Evolutionary conservation across 768 basidiomycete species (phyloP).

Genomic region (Lactarius sanguifluus): DNA sequence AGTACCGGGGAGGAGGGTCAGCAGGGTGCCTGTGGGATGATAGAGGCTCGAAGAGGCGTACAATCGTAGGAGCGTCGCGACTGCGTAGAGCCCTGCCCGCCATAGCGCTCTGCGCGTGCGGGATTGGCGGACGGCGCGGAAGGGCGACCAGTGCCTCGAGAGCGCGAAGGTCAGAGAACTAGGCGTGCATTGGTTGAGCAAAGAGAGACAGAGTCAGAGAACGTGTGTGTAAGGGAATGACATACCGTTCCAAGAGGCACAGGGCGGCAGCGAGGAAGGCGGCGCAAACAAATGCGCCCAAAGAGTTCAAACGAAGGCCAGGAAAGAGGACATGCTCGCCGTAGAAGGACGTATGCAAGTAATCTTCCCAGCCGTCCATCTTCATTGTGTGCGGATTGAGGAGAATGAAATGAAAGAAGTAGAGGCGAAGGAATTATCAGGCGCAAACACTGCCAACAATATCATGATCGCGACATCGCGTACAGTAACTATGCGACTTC

Average conservation of each 20-base stretch:
- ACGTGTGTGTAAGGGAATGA: neutral
- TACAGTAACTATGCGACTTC: neutral
- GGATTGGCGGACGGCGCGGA: constrained; percentile 39
- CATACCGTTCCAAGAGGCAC: constrained; percentile 60
- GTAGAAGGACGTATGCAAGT: constrained; percentile 43
- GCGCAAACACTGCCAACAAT: neutral
- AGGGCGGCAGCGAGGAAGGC: constrained; percentile 45
- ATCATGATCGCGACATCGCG: neutral
- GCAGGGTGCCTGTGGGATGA: neutral
- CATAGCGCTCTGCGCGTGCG: constrained; percentile 50
- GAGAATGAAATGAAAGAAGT: constrained; percentile 2
- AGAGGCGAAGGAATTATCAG: neutral
- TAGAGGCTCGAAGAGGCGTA: constrained; percentile 37
- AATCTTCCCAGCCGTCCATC: constrained; percentile 51
- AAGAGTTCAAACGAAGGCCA: constrained; percentile 46
- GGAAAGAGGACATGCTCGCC: constrained; percentile 50
- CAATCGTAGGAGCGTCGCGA: constrained; percentile 61
- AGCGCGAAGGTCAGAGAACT: constrained; percentile 53
- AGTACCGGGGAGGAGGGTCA: neutral
- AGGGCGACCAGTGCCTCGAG: constrained; percentile 52
- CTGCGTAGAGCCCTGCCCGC: constrained; percentile 55
- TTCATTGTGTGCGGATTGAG: constrained; percentile 23
- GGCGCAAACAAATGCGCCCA: constrained; percentile 49
- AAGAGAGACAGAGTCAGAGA: constrained; percentile 2
- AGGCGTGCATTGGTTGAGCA: neutral